Evolutionary conservation across 768 basidiomycete genomes (phyloP), one percentile per base, ranked within the genome.

Genomic region (Lactarius quietus): DNA sequence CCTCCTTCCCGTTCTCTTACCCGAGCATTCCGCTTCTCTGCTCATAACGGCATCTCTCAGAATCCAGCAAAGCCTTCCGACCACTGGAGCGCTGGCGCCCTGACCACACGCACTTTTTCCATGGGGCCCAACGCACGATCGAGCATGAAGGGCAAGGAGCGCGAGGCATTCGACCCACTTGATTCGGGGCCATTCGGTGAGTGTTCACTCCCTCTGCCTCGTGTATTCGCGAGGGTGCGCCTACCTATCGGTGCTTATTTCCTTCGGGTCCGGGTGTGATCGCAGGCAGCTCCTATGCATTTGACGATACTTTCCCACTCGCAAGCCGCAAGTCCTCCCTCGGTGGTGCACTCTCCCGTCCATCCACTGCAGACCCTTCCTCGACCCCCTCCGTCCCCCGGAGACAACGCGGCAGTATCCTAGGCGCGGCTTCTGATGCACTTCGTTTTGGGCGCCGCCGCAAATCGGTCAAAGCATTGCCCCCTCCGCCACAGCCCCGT

Each of bases 401-500:
- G 33, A 62, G 67, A 20, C 57, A 69, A 39, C 67, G 72, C n/a
- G 65, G 68, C 48, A 72, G 72, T 48, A 68, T 73, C 35, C 59
- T 73, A 2, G 69, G 68, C 35, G 71, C 63, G 1, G 72, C 72
- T 23, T 72, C 72, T 0, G 72, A 73, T 54, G 72, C 72, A 5
- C 57, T 73, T 14, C 61, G 63, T 10, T 68, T 65, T 58, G 63
- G 60, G 45, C 66, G 66, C 35, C 67, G 68, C 63, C 66, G 68
- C 53, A 70, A 69, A 61, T 62, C 71, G 52, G 71, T 70, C 67
- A 72, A 69, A 61, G 64, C 58, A 28, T 63, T 41, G 1, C 69
- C 68, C 2, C 61, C 68, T 18, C 62, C 68, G 18, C 62, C 74
- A 39, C 70, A 79, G n/a, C 75, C 72, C 59, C 79, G 80, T 26